A percentile compares a stretch with the other conserved stretches of the same genome.
phyloP scores from a whole-genome alignment of 345 rosid species.

The Gossypium sturtianum region DNA sequence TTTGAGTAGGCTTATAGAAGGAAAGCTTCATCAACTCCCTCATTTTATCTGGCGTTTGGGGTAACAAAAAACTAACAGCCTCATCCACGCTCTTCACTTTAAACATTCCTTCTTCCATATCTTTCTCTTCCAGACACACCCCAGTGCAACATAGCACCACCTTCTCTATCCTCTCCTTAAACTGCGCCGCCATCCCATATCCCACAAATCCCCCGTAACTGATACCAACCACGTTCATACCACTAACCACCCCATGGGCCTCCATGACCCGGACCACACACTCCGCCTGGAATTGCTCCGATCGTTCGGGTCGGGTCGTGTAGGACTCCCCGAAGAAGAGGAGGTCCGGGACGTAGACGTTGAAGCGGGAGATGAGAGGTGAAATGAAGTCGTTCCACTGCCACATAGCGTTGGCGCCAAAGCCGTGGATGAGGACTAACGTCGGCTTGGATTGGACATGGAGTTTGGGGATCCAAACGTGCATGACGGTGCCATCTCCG shows the following conservation, averaged over 20 bases:
- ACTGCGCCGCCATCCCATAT: conserved; percentile 76
- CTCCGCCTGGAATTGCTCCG: conserved; percentile 66
- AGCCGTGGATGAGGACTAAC: conserved; percentile 70
- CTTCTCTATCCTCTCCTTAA: conserved; percentile 50
- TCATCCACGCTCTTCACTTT: conserved; percentile 55
- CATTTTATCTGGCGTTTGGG: conserved; percentile 58
- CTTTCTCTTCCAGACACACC: conserved; percentile 76
- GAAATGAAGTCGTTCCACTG: conserved; percentile 65
- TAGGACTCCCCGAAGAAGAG: conserved; percentile 85
- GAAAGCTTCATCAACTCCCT: conserved; percentile 44
- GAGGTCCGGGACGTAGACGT: conserved; percentile 84
- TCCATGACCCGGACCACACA: conserved; percentile 57
- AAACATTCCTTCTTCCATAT: conserved; percentile 64
- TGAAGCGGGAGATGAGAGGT: conserved; percentile 51
- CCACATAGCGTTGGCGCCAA: conserved; percentile 98
- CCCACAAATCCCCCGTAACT: conserved; percentile 90
- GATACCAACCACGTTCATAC: conserved; percentile 55
- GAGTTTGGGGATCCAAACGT: conserved; percentile 69
- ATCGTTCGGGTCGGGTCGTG: conserved; percentile 68
- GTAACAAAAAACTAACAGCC: conserved; percentile 48
- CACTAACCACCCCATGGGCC: conserved; percentile 27
- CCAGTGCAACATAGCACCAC: conserved; percentile 78
- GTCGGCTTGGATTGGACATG: conserved; percentile 41
- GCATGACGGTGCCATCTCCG: conserved; percentile 78
- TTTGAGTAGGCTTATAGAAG: conserved; percentile 52